Evolutionary conservation across 768 basidiomycete species (phyloP).

Genomic region (Collybia nuda): DNA sequence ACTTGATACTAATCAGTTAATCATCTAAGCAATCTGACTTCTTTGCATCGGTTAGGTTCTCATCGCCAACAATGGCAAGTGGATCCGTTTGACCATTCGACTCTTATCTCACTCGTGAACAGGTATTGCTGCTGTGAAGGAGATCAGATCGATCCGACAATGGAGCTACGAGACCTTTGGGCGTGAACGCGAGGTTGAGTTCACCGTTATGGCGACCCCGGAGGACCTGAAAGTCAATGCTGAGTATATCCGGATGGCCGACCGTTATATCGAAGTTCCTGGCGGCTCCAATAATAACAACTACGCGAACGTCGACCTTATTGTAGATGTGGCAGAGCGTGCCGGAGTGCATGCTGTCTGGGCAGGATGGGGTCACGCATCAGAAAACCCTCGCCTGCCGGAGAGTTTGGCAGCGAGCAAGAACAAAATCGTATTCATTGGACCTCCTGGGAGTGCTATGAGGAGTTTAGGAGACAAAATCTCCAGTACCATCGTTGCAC

Average conservation of each 20-base stretch:
- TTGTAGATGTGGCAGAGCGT: conserved; percentile 96
- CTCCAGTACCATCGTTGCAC: conserved; percentile 98
- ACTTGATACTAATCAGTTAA: conserved; percentile 3
- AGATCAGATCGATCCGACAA: conserved; percentile 97
- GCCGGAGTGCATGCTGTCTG: conserved; percentile 98
- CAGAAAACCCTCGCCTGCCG: conserved; percentile 95
- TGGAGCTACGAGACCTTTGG: conserved; percentile 99
- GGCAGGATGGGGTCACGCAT: conserved; percentile 99
- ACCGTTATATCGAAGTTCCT: conserved; percentile 97
- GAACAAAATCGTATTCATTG: conserved; percentile 98
- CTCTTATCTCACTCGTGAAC: conserved; percentile 15
- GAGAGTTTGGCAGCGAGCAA: conserved; percentile 90
- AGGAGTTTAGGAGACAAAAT: conserved; percentile 99
- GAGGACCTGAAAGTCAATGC: conserved; percentile 99
- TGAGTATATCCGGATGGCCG: conserved; percentile 99
- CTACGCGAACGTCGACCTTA: conserved; percentile 98
- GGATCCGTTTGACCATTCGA: background rate
- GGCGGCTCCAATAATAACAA: conserved; percentile 99
- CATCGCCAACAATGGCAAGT: conserved; percentile 94
- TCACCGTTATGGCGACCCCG: conserved; percentile 99
- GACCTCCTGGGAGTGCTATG: conserved; percentile 98
- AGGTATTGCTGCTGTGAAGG: conserved; percentile 99
- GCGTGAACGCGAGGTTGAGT: conserved; percentile 92
- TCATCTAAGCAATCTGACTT: conserved; percentile 5
- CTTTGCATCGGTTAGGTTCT: conserved; percentile 62